These are phyloP conservation scores for Trichomonas vaginalis DNA, from an alignment of 208 protist species.

Conservation along the genomic window DNA sequence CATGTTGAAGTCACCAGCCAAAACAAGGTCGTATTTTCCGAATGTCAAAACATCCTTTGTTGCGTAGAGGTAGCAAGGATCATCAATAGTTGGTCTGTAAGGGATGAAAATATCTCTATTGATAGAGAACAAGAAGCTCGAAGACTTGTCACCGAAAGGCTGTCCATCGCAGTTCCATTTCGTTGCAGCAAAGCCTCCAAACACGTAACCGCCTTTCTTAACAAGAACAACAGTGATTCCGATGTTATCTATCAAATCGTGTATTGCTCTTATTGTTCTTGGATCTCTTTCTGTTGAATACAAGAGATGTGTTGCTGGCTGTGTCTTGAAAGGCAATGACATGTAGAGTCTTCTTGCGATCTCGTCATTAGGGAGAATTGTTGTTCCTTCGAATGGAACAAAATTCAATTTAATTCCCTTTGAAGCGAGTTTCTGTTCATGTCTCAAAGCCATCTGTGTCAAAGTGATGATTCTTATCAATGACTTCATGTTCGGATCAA, in stretches of 20 bases:
- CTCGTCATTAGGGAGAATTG: background rate
- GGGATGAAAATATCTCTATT: background rate
- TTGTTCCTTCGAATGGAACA: background rate
- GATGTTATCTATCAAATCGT: background rate
- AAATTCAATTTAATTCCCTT: background rate
- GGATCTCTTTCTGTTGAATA: background rate
- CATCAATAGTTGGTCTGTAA: background rate
- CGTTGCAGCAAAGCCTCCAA: background rate
- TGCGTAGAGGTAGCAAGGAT: background rate
- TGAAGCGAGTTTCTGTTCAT: background rate
- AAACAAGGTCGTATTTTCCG: background rate
- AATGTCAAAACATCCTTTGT: background rate
- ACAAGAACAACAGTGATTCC: background rate
- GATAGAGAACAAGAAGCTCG: background rate
- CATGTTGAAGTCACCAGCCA: background rate
- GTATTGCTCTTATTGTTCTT: background rate
- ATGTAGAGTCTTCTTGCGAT: background rate
- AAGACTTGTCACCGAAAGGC: background rate
- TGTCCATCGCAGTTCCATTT: background rate
- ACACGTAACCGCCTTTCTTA: background rate
- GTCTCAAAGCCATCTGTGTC: background rate
- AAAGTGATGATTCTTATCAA: background rate
- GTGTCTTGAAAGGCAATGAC: background rate
- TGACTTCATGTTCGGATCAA: background rate
- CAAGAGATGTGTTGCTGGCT: background rate